Evolutionary conservation across 805 yeast species (phyloP), one percentile per base, ranked within the genome.

Genomic region (Saturnispora kantuleensis): DNA sequence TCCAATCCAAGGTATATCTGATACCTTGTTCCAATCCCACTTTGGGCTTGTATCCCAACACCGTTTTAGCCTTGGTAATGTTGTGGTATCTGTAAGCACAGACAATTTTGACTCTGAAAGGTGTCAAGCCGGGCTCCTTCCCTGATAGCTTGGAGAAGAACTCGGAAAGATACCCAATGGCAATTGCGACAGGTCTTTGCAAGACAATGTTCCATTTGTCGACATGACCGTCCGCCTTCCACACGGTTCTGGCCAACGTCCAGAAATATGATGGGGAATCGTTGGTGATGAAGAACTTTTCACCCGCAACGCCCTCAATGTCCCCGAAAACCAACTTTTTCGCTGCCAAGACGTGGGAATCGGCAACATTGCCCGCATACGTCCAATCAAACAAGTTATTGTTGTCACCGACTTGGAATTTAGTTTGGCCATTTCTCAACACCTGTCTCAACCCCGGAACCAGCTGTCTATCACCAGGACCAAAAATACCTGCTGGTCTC

Each of bases 401-500:
- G 66, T 93, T 93, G 60, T 87, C 94, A 52, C 99, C 98, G 40
- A 93, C 71, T 65, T 93, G 99, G 63, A 86, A 86, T 62, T 84
- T 84, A 17, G 93, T 82, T 63, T 90, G 96, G 8, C 95, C 95
- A 44, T 76, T 67, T 47, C 74, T 73, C 3, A 95, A 88, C 37
- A 86, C 96, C 12, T 73, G 73, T 58, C 96, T 77, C 47, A 93
- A 69, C 3, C 95, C 95, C 10, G 98, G 98, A 38, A 93, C 93
- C 57, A 93, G 68, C 62, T 93, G 99, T 49, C 98, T 77, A 62
- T 93, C 98, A 37, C 98, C 97, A 5, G 97, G 98, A 5, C 98
- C 99, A 67, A 93, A 93, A 39, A 93, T 88, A 34, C 98, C 99
- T 1, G 98, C 96, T 1, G 98, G 98, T 50, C 99, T 76, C 40